phyloP scores from a whole-genome alignment of 1,139 yeast species.

The Geotrichum fermentans region DNA sequence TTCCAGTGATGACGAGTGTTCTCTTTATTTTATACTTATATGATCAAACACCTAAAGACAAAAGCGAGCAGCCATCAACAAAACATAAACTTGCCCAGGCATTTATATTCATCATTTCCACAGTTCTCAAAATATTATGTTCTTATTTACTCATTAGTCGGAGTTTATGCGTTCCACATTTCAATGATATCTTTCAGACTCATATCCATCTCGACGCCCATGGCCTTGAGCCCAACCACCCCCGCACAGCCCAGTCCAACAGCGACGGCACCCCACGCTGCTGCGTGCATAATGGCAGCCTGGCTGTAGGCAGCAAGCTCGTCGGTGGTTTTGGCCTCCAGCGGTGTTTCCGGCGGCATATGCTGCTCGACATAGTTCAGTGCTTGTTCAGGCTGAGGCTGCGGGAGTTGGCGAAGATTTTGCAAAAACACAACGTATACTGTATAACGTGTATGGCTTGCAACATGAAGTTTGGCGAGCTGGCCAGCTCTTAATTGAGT shows the following conservation, averaged over 20 bases:
- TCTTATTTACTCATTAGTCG: too few relatives aligned
- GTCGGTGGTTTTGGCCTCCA: constrained; percentile 16
- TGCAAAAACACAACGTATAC: constrained; percentile 76
- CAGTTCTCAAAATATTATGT: too few relatives aligned
- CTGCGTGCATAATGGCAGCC: constrained; percentile 24
- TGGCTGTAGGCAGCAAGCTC: constrained; percentile 21
- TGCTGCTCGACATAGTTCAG: constrained; percentile 65
- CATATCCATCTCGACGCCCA: constrained; percentile 26
- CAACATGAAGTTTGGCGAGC: too few relatives aligned
- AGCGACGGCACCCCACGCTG: constrained; percentile 24
- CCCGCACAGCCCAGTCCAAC: constrained; percentile 27
- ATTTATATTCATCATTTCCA: too few relatives aligned
- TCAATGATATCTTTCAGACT: constrained; percentile 11
- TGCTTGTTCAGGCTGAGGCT: constrained; percentile 84
- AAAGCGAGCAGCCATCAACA: too few relatives aligned
- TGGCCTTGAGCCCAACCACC: constrained; percentile 28
- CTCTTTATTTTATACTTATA: too few relatives aligned
- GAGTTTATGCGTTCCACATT: too few relatives aligned
- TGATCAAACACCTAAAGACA: too few relatives aligned
- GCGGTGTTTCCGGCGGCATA: constrained; percentile 25
- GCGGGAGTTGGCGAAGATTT: constrained; percentile 79
- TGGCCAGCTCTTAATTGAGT: too few relatives aligned
- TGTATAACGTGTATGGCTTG: too few relatives aligned
- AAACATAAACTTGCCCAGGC: too few relatives aligned
- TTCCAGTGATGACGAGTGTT: too few relatives aligned